These are phyloP conservation scores for Adansonia digitata DNA, from an alignment of 345 rosid genomes.

Conservation along the genomic window DNA sequence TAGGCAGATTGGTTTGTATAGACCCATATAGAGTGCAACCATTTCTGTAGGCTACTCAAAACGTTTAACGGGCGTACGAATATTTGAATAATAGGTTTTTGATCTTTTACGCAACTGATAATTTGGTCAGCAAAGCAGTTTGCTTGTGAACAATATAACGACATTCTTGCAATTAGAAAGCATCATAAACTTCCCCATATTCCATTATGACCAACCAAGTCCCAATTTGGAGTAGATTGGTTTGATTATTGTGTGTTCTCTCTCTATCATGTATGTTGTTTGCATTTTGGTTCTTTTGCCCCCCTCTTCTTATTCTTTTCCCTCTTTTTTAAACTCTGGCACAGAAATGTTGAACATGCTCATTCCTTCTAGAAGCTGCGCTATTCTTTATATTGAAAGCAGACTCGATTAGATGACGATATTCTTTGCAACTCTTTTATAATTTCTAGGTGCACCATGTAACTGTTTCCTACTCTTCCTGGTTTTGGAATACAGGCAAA, in stretches of 20 bases:
- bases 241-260: neutral
- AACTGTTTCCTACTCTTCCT: slow-evolving; percentile 14
- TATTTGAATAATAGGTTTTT: neutral
- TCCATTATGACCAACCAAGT: neutral
- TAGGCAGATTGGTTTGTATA: neutral
- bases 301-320: neutral
- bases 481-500: slow-evolving; percentile 63
- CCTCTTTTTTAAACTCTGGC: neutral
- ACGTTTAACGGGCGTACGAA: neutral
- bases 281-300: neutral
- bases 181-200: neutral
- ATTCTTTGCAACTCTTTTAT: neutral
- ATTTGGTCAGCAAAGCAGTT: neutral
- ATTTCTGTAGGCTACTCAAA: neutral
- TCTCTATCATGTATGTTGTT: neutral
- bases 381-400: neutral
- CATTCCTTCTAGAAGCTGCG: neutral
- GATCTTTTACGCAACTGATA: neutral
- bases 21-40: neutral
- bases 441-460: neutral
- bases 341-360: neutral
- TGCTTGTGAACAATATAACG: neutral
- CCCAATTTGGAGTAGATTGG: neutral
- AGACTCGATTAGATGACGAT: neutral
- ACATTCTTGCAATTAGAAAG: neutral